Conservation (phyloP, 345 rosid species). For the Hirschfeldia incana region DNA sequence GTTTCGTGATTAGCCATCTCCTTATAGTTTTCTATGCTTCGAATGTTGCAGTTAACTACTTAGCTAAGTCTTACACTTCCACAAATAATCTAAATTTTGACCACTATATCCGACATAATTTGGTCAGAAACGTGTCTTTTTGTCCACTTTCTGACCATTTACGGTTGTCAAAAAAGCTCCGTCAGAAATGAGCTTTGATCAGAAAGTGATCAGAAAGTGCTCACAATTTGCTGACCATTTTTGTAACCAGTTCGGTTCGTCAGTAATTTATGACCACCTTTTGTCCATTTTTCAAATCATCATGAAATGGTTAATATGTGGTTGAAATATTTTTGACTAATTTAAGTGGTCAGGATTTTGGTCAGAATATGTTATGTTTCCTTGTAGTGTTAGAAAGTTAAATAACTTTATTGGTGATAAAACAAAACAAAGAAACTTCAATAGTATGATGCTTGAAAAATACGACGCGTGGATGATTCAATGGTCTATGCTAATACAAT, state of each 20-base stretch:
- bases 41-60: background rate
- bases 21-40: background rate
- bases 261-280: background rate
- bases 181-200: background rate
- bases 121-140: background rate
- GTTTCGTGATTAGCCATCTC: background rate
- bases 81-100: background rate
- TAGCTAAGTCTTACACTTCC: background rate
- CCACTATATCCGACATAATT: background rate
- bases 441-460: too few species aligned
- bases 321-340: background rate
- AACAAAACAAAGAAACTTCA: background rate
- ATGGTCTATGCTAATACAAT: background rate
- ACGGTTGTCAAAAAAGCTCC: background rate
- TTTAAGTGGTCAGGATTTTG: background rate
- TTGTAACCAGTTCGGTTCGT: background rate
- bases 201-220: background rate
- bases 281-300: background rate
- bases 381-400: background rate
- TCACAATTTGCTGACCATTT: background rate
- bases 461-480: background rate
- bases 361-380: background rate
- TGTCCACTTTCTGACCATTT: background rate
- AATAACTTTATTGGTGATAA: background rate
- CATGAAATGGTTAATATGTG: background rate